phyloP scores from a whole-genome alignment of 441 rosid species.

The Gossypium gossypioides region DNA sequence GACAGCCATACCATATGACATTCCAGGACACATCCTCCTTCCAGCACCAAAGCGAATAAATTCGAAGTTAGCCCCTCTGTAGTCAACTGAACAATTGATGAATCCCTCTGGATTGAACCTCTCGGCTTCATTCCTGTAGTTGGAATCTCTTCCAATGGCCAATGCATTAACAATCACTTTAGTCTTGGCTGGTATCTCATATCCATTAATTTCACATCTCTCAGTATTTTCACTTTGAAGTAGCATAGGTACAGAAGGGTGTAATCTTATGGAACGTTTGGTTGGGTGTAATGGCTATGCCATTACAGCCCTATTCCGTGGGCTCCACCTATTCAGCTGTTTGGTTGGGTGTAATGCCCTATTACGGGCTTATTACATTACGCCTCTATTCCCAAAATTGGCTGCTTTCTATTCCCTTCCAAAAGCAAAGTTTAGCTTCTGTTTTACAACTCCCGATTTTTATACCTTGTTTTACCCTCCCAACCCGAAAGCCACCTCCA shows the following conservation, averaged over 20 bases:
- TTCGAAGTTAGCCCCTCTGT: slow-evolving; percentile 18
- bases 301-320: no score
- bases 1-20: not conserved
- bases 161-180: slow-evolving; percentile 17
- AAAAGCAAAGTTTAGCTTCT: no score
- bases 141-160: slow-evolving; percentile 24
- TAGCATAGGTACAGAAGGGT: slow-evolving; percentile 23
- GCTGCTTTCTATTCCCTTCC: no score
- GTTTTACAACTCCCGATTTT: no score
- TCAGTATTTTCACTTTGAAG: slow-evolving; percentile 16
- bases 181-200: slow-evolving; percentile 9
- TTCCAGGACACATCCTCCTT: slow-evolving; percentile 31
- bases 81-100: slow-evolving; percentile 11
- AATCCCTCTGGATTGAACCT: slow-evolving; percentile 25
- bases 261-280: slow-evolving; percentile 26
- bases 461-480: no score
- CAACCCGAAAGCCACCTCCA: no score
- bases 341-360: no score
- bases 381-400: no score
- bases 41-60: slow-evolving; percentile 31
- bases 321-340: no score
- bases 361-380: no score
- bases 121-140: slow-evolving; percentile 23
- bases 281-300: no score
- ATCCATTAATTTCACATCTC: slow-evolving; percentile 17